A percentile compares a stretch with the other conserved stretches of the same genome.
phyloP scores from a whole-genome alignment of 139 green algal genomes.

The Pleodorina starrii region DNA sequence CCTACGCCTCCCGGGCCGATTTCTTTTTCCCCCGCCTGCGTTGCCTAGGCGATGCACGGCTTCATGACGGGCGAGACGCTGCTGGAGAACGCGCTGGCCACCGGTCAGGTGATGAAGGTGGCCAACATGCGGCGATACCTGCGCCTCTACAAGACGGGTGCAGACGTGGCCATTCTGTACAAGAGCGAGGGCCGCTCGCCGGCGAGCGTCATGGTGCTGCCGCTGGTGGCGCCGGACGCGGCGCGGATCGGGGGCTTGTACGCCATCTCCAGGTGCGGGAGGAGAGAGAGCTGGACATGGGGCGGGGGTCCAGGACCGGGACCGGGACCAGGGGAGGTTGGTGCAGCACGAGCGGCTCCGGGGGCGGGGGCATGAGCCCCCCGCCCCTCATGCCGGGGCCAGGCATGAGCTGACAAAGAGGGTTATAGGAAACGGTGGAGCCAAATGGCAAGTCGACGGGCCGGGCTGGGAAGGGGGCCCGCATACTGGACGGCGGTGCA shows the following conservation, averaged over 20 bases:
- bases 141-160: conserved; percentile 52
- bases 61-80: conserved; percentile 53
- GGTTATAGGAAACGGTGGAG: no score
- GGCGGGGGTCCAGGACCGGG: no score
- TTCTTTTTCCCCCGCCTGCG: not conserved
- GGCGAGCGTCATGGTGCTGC: conserved; percentile 50
- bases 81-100: conserved; percentile 52
- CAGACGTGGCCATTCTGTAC: conserved; percentile 57
- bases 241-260: conserved; percentile 49
- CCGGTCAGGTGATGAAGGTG: conserved; percentile 55
- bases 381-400: no score
- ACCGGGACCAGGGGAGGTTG: no score
- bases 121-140: conserved; percentile 57
- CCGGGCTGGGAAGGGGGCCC: no score
- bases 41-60: conserved; percentile 49
- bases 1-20: no score
- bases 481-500: no score
- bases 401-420: no score
- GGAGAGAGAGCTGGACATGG: no score
- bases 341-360: no score
- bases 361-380: no score
- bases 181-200: conserved; percentile 38
- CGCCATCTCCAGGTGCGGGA: conserved; percentile 31
- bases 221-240: conserved; percentile 52
- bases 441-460: no score